Percentiles rank a stretch among this genome's conserved stretches.
Evolutionary conservation across 768 basidiomycete species (phyloP).

Genomic region (Dacryopinax spathularia): DNA sequence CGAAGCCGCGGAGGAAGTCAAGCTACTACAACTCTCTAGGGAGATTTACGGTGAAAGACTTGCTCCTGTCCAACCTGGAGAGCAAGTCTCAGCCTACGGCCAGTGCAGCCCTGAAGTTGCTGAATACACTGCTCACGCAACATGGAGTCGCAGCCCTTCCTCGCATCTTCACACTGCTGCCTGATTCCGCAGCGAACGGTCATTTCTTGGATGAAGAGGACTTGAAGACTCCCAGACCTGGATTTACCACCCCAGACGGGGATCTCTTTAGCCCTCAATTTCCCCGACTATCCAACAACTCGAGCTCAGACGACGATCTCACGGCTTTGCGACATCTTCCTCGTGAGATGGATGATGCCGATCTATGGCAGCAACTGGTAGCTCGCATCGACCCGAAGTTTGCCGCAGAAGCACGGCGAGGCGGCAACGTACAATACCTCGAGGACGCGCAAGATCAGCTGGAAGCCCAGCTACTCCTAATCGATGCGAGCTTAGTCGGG

Average conservation of each 20-base stretch:
- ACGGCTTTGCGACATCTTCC: constrained; percentile 39
- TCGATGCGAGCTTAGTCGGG: constrained; percentile 23
- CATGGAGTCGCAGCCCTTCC: constrained; percentile 54
- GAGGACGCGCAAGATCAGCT: constrained; percentile 57
- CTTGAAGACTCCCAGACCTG: not conserved
- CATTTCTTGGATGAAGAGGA: constrained; percentile 27
- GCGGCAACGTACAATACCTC: constrained; percentile 72
- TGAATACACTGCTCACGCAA: constrained; percentile 56
- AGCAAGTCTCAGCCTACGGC: constrained; percentile 51
- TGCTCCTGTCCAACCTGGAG: constrained; percentile 63
- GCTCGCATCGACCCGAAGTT: constrained; percentile 64
- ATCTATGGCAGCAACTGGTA: constrained; percentile 58
- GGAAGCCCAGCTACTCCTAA: constrained; percentile 46
- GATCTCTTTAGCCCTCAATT: constrained; percentile 36
- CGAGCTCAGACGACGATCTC: constrained; percentile 27
- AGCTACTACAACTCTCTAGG: constrained; percentile 79
- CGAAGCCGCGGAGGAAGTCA: constrained; percentile 44
- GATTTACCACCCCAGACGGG: constrained; percentile 26
- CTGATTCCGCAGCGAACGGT: constrained; percentile 38
- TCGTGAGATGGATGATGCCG: constrained; percentile 52
- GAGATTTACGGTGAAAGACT: constrained; percentile 82
- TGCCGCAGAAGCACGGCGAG: constrained; percentile 59
- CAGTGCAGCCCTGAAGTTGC: constrained; percentile 65
- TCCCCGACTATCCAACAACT: constrained; percentile 20
- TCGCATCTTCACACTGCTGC: constrained; percentile 53